Evolutionary conservation across 768 basidiomycete genomes (phyloP), one percentile per base, ranked within the genome.

Genomic region (Mrakia blollopis): DNA sequence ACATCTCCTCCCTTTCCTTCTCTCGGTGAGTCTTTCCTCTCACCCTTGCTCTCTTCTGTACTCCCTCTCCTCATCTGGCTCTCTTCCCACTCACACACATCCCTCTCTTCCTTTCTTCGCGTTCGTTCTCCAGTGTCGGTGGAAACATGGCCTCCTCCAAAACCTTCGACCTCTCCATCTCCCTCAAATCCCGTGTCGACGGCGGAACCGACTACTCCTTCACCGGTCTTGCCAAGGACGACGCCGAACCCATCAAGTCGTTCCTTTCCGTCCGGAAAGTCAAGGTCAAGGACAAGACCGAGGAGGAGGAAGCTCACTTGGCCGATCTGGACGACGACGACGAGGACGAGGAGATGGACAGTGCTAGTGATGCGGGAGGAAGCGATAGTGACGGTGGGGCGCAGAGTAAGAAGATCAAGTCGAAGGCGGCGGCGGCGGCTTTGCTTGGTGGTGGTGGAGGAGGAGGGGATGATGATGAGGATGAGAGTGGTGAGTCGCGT

Each of bases 211-310:
- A 96, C 80, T 89, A 92, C 83, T 91, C 89, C 28, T 99, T 99
- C 84, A 92, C 92, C 1, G 92, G 93, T 3, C 91, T 99, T 84
- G 92, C 92, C 84, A 98, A 96, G 85, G 96, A 98, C 82, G 97
- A 99, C 81, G 91, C 94, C 79, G 91, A 92, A 77, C 87, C 89
- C 21, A 91, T 92, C 44, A 92, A 94, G 81, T 86, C 88, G 30
- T 98, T 92, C 83, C 84, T 99, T 80, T 89, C 89, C 80, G 90
- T 91, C 39, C 96, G 97, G 87, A 95, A 94, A 84, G 88, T 98
- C 80, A 89, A 90, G 80, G 88, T 96, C 79, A 97, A 97, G 88
- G 96, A 93, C 83, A 94, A 96, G 88, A 93, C 94, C 88, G 91
- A 92, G 21, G 89, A 85, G 28, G 81, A 82, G 25, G 81, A 82